Evolutionary conservation across 2,329 filamentous ascomycete genomes (phyloP), one percentile per base, ranked within the genome.

Genomic region (Colletotrichum gigasporum): DNA sequence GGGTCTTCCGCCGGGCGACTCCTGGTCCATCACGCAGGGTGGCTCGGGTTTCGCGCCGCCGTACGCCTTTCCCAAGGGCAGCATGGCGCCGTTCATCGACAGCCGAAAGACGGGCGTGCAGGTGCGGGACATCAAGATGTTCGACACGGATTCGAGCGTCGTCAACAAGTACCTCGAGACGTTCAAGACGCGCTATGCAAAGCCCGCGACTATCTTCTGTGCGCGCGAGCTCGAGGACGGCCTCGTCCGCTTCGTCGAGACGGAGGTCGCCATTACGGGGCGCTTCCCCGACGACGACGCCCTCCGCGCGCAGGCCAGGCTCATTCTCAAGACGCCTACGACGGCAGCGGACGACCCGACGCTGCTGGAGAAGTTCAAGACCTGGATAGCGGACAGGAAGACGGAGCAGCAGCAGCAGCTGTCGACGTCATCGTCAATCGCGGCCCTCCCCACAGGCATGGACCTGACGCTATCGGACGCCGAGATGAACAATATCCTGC

Each of bases 221-320:
- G 86, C 83, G 16, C 78, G 84, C 6, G 85, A 88, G 69, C 78
- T 90, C 20, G 87, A 89, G 72, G 76, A 72, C n/a, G 85, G 83
- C 2, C 75, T 90, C 12, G 71, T 78, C 10, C 78, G 80, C 16
- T 86, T 82, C 67, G 83, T 86, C 5, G 74, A 78, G 28, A 70
- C 73, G 2, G 74, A 82, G 64, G 69, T 83, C 6, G 68, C 73
- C 5, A 72, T 71, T 4, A 75, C 72, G 1, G 80, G 79, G 3
- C 70, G 68, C 5, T 79, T 86, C 64, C 87, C 87, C 0, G 72
- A 70, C 2, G 85, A 88, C 69, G 79, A 78, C 3, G 76, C 75
- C 22, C 71, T 90, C 4, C 76, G 79, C 28, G 74, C 75, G 11
- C 78, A 80, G 56, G 87, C 82, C 2, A 74, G 81, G 51, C 76